These are phyloP conservation scores for Takashimella tepidaria DNA, from an alignment of 1,284 basidiomycete genomes.

Conservation along the genomic window DNA sequence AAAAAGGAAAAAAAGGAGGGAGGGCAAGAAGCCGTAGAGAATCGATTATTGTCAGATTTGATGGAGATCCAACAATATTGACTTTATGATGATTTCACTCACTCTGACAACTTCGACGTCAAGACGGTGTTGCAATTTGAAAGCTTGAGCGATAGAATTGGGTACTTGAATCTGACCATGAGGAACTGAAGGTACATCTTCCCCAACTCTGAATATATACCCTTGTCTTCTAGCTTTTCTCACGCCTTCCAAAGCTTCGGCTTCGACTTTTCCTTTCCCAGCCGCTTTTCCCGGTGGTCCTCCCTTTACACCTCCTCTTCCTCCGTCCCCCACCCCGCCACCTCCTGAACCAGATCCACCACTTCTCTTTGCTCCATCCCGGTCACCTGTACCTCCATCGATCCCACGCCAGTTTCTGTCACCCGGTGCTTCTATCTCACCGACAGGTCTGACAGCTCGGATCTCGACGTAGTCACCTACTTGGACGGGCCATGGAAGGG, in stretches of 20 bases:
- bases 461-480: conserved; percentile 43
- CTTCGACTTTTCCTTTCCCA: conserved; percentile 11
- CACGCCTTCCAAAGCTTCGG: conserved; percentile 34
- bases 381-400: not conserved
- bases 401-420: not conserved
- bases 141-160: conserved; percentile 38
- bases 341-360: not conserved
- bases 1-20: not conserved
- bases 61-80: too few relatives aligned
- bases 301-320: conserved; percentile 1
- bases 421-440: not conserved
- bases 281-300: conserved; percentile 9
- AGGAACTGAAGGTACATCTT: conserved; percentile 31
- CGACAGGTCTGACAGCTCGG: conserved; percentile 5
- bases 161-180: conserved; percentile 42
- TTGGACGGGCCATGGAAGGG: conserved; percentile 33
- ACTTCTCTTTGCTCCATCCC: not conserved
- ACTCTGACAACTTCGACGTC: conserved; percentile 46
- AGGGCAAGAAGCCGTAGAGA: not conserved
- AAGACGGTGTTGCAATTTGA: conserved; percentile 43
- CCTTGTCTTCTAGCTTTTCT: conserved; percentile 29
- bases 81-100: conserved; percentile 7
- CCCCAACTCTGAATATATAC: conserved; percentile 39
- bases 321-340: not conserved
- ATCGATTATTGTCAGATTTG: too few relatives aligned